Conservation (phyloP, 2,329 filamentous ascomycete species). For the Cryphonectria parasitica region DNA sequence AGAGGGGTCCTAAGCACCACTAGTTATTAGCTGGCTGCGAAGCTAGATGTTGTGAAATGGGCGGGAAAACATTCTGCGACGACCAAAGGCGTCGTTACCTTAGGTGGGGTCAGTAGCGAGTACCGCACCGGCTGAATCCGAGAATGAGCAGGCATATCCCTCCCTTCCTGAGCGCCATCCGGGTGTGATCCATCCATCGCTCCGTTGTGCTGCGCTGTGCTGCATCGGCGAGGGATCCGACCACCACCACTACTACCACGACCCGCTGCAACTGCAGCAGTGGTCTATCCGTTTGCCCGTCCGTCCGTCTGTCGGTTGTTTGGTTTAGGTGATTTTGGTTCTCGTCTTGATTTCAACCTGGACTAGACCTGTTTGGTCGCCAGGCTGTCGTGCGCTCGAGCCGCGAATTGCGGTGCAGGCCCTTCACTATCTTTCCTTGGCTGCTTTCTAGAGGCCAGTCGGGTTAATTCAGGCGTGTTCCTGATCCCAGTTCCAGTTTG, state of each 20-base stretch:
- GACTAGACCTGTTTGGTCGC: slow-evolving; percentile 2
- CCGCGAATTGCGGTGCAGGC: not conserved
- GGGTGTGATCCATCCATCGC: not conserved
- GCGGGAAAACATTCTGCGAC: slow-evolving; percentile 7
- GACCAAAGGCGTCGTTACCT: not conserved
- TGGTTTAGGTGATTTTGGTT: not conserved
- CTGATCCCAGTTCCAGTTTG: slow-evolving; percentile 15
- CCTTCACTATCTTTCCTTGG: not conserved
- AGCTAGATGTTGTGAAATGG: slow-evolving; percentile 8
- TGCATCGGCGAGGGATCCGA: not conserved
- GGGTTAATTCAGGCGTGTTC: slow-evolving; percentile 10
- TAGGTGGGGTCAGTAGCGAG: not conserved
- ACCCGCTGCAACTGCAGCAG: not conserved
- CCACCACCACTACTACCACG: not conserved
- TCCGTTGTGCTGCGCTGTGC: not conserved
- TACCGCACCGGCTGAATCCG: slow-evolving; percentile 26
- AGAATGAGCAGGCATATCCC: slow-evolving; percentile 18
- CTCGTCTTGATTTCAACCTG: not conserved
- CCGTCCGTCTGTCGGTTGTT: not conserved
- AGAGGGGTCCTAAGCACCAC: no score
- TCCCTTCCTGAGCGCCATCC: not conserved
- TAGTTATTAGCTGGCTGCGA: not conserved
- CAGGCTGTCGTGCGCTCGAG: slow-evolving; percentile 7
- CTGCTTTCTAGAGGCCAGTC: not conserved
- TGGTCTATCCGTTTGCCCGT: not conserved